A percentile compares a stretch with the other conserved stretches of the same genome.
These are phyloP conservation scores for Bidens hawaiensis DNA, from an alignment of 140 eudicot species.

Conservation along the genomic window DNA sequence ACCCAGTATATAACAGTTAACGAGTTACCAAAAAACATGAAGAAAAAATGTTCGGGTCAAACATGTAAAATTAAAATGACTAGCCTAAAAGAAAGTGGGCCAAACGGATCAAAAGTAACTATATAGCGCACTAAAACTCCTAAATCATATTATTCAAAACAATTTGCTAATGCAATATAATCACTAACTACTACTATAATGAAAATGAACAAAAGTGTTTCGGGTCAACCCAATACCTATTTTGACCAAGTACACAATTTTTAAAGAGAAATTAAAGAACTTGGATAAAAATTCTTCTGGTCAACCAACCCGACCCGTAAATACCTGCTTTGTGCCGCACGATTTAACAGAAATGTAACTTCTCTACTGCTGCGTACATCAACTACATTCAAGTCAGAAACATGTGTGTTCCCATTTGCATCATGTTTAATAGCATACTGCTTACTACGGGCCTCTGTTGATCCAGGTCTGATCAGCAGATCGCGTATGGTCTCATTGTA, in stretches of 20 bases:
- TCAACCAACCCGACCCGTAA: background rate
- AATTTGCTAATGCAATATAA: background rate
- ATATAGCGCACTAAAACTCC: too few species aligned
- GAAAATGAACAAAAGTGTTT: background rate
- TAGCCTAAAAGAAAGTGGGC: too few species aligned
- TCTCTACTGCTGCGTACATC: slow-evolving; percentile 83
- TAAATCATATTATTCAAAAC: background rate
- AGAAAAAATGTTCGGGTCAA: background rate
- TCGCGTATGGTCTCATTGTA: slow-evolving; percentile 97
- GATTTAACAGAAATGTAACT: slow-evolving; percentile 78
- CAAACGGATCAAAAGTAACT: too few species aligned
- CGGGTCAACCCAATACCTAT: too few species aligned
- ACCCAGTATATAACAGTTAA: background rate
- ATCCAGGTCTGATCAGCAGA: slow-evolving; percentile 44
- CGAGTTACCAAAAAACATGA: background rate
- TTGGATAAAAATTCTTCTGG: too few species aligned
- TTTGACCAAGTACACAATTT: too few species aligned
- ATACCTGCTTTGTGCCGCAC: slow-evolving; percentile 98
- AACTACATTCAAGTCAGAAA: slow-evolving; percentile 75
- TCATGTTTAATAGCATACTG: slow-evolving; percentile 88
- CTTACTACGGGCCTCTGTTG: slow-evolving; percentile 41
- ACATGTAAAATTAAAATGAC: too few species aligned
- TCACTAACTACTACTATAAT: background rate
- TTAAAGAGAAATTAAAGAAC: too few species aligned
- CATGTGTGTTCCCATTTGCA: slow-evolving; percentile 81